Base-by-base conservation (phyloP, 331 rosid species). In the Saraca asoca region DNA sequence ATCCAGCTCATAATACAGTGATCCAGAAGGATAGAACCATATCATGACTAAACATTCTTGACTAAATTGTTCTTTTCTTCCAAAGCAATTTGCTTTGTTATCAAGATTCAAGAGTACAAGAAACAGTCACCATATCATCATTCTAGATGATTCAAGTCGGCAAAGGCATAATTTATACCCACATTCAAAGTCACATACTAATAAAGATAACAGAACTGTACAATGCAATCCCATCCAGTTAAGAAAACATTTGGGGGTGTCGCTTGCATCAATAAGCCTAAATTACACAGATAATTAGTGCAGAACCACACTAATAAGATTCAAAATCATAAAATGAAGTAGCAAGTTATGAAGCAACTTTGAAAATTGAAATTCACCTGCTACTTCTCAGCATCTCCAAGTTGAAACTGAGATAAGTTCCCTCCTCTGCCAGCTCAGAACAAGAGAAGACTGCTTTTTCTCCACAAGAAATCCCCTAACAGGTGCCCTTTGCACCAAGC, bases 381-480 rank as follows among this genome's bases (percentile, higher is more conserved):
- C 81, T 12, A 62, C 67, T 57, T 53, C 64, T 86, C 72, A 90
- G 79, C 96, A 90, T 79, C 90, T 85, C 98, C 98, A 94, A 19
- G 87, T 84, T 2, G 98, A 88, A 75, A 74, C 78, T 0, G 96
- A 80, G 69, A 89, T 37, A 0, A 93, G 98, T 70, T 93, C 98
- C 70, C 86, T 93, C 33, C 83, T 67, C 80, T 93, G 97, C 98
- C 98, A 93, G 82, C 85, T 82, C 16, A 93, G 83, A 70, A 74
- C 87, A 67, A 93, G 96, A 17, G 96, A 86, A 5, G 96, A 80
- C 24, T 89, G 86, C 51, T 78, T 83, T 86, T 88, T 87, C 74
- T 93, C 97, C 8, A 93, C 83, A 38, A 90, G 95, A 68, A 93
- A 90, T 37, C 98, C 98, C 61, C 93, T 70, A 17, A 79, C 95